These are phyloP conservation scores for Hordeum vulgare DNA, from an alignment of 176 grass and related monocot genomes.

Conservation along the genomic window MorexV3_pseudomolecules_assembly NC_058523.1:311066483-311066982, in stretches of 20 bases:
- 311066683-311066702: not conserved
- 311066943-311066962: conserved; percentile 79
- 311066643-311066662: not conserved
- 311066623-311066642: not conserved
- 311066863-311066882: conserved; percentile 81
- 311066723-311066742: conserved; percentile 71
- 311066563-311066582: conserved; percentile 97
- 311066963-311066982: conserved; percentile 68
- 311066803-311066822: conserved; percentile 69
- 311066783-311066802: conserved; percentile 73
- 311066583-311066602: conserved; percentile 94
- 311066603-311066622: not conserved
- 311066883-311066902: conserved; percentile 69
- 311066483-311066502: conserved; percentile 66
- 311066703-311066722: conserved; percentile 76
- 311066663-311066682: conserved; percentile 5
- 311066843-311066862: conserved; percentile 72
- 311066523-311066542: conserved; percentile 83
- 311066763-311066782: conserved; percentile 78
- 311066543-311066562: conserved; percentile 84
- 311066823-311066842: conserved; percentile 77
- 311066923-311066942: conserved; percentile 61
- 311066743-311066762: conserved; percentile 75
- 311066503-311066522: conserved; percentile 78
- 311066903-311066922: conserved; percentile 78